These are phyloP conservation scores for Lachnellula suecica DNA, from an alignment of 2,329 filamentous ascomycete genomes.

Conservation along the genomic window DNA sequence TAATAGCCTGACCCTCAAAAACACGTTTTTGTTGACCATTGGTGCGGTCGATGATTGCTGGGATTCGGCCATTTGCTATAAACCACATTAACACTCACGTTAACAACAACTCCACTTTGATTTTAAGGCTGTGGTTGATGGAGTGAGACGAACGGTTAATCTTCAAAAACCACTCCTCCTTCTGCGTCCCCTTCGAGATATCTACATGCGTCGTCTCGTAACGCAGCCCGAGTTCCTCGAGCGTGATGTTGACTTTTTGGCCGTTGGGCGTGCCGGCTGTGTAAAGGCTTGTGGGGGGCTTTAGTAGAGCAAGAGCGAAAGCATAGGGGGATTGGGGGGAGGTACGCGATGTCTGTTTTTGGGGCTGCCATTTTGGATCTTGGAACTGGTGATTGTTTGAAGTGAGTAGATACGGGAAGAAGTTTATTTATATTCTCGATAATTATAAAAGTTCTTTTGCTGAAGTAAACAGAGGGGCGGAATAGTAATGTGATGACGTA, in stretches of 20 bases:
- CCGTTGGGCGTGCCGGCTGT: constrained; percentile 82
- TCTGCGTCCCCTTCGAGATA: constrained; percentile 71
- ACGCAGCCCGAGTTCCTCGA: constrained; percentile 77
- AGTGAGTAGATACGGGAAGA: background rate
- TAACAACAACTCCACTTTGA: background rate
- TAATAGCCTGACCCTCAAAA: constrained; percentile 79
- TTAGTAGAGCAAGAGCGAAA: background rate
- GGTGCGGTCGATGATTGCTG: constrained; percentile 70
- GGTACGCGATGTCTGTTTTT: constrained; percentile 52
- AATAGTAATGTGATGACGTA: too few relatives aligned
- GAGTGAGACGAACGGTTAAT: constrained; percentile 60
- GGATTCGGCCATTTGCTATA: constrained; percentile 75
- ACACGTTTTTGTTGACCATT: constrained; percentile 59
- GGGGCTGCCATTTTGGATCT: background rate
- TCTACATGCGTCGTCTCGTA: constrained; percentile 72
- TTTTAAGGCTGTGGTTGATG: background rate
- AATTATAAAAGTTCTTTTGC: background rate
- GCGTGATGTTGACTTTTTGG: constrained; percentile 78
- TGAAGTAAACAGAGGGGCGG: too few relatives aligned
- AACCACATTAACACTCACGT: background rate
- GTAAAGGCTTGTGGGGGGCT: constrained; percentile 62
- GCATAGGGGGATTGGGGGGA: background rate
- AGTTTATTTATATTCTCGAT: background rate
- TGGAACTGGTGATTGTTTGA: background rate
- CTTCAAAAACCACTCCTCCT: constrained; percentile 79